Evolutionary conservation across 768 basidiomycete species (phyloP), one percentile per base, ranked within the genome.

Genomic region (Kwoniella dendrophila): DNA sequence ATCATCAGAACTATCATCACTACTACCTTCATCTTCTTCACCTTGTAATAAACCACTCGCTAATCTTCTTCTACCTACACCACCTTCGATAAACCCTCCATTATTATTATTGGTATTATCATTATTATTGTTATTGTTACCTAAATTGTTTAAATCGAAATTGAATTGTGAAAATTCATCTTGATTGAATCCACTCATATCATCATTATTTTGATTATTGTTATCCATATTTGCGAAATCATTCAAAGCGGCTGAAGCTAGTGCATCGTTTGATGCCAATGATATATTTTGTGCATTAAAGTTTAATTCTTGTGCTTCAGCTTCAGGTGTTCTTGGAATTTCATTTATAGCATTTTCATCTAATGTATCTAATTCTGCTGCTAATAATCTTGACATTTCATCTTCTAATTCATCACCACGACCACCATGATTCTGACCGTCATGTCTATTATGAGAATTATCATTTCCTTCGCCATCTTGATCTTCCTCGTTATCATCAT

Each of bases 301-400:
- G 12, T 10, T 32, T 8, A 51, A 6, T 51, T 44, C 56, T 27
- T 20, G 18, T 12, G 40, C 56, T 49, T 58, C 45, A 24, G 56
- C 52, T 5, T 51, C 60, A 7, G 60, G 60, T 16, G 60, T 62
- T 20, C 32, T 33, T 8, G 59, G 59, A 2, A 52, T 29, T 56
- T 55, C 33, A 26, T 58, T 36, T 20, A 55, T 20, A 2, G 49
- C 51, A 45, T 45, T 54, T 56, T 50, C 40, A 32, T 64, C 55
- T 14, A 60, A n/a, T 6, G 57, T 63, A 36, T 56, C 63, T 27
- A 72, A 47, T 38, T 67, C 68, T 16, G 60, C 68, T n/a, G 51
- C 59, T 3, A 72, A 57, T 52, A 72, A 60, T 29, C 34, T 38
- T 18, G 62, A 64, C 67, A 68, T 68, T 34, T 71, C 69, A n/a